Percentiles rank a stretch among this genome's conserved stretches.
These are phyloP conservation scores for Maudiozyma bulderi DNA, from an alignment of 805 yeast species.

Conservation along the genomic window DNA sequence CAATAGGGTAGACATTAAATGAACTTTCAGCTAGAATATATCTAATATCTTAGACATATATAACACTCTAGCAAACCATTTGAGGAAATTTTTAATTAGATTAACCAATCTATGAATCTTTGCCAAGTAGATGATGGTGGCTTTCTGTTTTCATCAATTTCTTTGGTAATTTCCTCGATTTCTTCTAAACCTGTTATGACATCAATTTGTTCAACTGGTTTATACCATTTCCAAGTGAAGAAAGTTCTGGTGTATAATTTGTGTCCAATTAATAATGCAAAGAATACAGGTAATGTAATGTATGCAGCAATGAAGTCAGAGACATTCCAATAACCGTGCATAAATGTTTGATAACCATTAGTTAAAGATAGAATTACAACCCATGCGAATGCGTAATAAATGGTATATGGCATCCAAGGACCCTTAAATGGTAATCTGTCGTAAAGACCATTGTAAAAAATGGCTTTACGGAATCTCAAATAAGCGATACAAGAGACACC, in stretches of 20 bases:
- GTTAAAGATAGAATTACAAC: slow-evolving; percentile 49
- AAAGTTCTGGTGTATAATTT: slow-evolving; percentile 36
- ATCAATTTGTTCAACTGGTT: slow-evolving; percentile 50
- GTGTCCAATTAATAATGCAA: slow-evolving; percentile 49
- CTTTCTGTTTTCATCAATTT: slow-evolving; percentile 15
- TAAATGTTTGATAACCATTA: slow-evolving; percentile 63
- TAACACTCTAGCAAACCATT: too few relatives aligned
- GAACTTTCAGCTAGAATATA: too few relatives aligned
- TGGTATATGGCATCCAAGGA: slow-evolving; percentile 46
- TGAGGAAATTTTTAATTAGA: not conserved
- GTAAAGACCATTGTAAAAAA: slow-evolving; percentile 39
- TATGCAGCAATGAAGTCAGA: slow-evolving; percentile 64
- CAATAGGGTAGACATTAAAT: too few relatives aligned
- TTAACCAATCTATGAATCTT: slow-evolving; percentile 12
- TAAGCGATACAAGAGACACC: slow-evolving; percentile 43
- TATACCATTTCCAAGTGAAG: slow-evolving; percentile 32
- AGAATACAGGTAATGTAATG: slow-evolving; percentile 40
- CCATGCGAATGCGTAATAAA: slow-evolving; percentile 43
- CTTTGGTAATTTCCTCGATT: slow-evolving; percentile 44
- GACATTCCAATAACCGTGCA: slow-evolving; percentile 39
- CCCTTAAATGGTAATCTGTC: slow-evolving; percentile 54
- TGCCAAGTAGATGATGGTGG: slow-evolving; percentile 14
- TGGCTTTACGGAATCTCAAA: slow-evolving; percentile 56
- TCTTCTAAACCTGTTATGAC: slow-evolving; percentile 50
- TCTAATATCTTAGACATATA: too few relatives aligned